Percentiles rank a stretch among this genome's conserved stretches.
These are phyloP conservation scores for Yarrowia alimentaria DNA, from an alignment of 805 yeast genomes.

Conservation along the genomic window DNA sequence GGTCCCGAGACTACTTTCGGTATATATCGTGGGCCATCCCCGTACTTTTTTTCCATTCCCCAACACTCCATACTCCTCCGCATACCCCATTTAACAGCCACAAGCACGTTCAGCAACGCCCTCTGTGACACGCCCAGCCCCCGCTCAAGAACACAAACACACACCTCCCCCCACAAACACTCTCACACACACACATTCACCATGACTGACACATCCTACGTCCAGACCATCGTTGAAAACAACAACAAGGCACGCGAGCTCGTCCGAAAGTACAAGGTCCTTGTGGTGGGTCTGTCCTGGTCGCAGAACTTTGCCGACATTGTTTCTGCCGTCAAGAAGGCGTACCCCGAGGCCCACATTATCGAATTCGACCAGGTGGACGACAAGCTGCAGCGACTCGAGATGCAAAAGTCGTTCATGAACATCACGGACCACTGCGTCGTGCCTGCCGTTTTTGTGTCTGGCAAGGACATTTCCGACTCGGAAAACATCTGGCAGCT, in stretches of 20 bases:
- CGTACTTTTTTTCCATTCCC: too few relatives aligned
- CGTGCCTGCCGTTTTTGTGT: slow-evolving; percentile 4
- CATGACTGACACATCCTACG: slow-evolving; percentile 26
- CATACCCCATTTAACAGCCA: not conserved
- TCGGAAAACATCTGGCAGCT: too few relatives aligned
- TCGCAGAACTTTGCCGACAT: slow-evolving; percentile 1
- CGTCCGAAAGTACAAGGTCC: slow-evolving; percentile 8
- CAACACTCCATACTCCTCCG: not conserved
- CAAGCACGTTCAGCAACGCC: not conserved
- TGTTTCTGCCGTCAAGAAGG: slow-evolving; percentile 15
- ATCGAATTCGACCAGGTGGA: slow-evolving; percentile 22
- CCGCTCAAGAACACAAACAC: not conserved
- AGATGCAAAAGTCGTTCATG: slow-evolving; percentile 26
- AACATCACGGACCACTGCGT: slow-evolving; percentile 14
- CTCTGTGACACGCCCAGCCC: not conserved
- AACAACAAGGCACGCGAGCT: slow-evolving; percentile 26
- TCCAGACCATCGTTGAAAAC: slow-evolving; percentile 6
- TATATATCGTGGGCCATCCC: slow-evolving; percentile 13
- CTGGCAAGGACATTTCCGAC: slow-evolving; percentile 18
- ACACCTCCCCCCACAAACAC: not conserved
- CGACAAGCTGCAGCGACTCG: slow-evolving; percentile 6
- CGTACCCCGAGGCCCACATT: slow-evolving; percentile 3
- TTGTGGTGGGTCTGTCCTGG: slow-evolving; percentile 15
- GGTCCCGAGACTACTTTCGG: slow-evolving; percentile 16
- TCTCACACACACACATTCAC: slow-evolving; percentile 2